Evolutionary conservation across 306 rosid species (phyloP), one percentile per base, ranked within the genome.

Genomic region (Alnus rubra): DNA sequence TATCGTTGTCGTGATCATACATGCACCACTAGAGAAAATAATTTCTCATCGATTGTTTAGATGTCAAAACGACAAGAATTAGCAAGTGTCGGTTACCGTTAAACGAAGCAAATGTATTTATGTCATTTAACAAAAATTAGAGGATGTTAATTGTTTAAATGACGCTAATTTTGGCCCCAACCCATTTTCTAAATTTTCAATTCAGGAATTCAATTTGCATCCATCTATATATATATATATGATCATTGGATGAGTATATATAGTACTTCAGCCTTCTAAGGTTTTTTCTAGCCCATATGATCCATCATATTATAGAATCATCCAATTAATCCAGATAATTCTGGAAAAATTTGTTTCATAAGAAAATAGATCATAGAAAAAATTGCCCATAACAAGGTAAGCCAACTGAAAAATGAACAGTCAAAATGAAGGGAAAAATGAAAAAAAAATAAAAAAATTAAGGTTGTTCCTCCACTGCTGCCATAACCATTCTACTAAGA

Each of bases 401-500:
- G 56, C 47, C 49, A 55, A 73, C 65, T 39, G 53, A 73, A 54
- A 65, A 18, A 18, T 59, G 64, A 28, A 4, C 28, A 23, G 28
- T 23, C 28, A 23, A 23, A 18, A 42, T 59, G 64, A 28, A 5
- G 31, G 51, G 30, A 11, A 68, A 68, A 11, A 8, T 56, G 30
- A 28, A 58, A 7, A 30, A 13, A 15, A 16, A 84, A 76, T 77
- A 63, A 9, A 72, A 16, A 2, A 5, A 49, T 1, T 30, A 11
- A 14, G 52, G 1, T 5, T 76, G 82, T 67, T 86, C 84, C 69
- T 77, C 74, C 69, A 64, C 80, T 6, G 93, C 98, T 8, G 94
- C 98, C 87, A 86, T 48, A 50, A 82, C 93, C 98, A 90, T 95
- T 84, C 86, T 91, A 54, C 96, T 73, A 18, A 95, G 93, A 84